Evolutionary conservation across 495 filamentous ascomycete genomes (phyloP).

Genomic region (Neurospora hispaniola): DNA sequence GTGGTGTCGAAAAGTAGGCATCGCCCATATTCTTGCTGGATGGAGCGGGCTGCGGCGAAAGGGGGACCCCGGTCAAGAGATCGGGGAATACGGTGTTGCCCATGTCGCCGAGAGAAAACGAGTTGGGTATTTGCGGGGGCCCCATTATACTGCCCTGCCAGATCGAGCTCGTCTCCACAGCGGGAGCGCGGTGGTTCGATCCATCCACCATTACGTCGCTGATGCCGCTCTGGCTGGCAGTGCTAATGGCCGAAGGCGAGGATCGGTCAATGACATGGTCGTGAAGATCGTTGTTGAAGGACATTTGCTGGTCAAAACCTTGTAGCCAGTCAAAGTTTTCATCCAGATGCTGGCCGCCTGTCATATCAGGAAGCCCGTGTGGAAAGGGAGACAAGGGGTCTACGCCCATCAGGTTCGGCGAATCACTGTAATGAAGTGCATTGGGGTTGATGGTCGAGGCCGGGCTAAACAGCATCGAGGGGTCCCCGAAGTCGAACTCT

Average conservation of each 20-base stretch:
- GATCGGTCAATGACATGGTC: slow-evolving; percentile 84
- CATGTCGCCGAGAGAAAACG: slow-evolving; percentile 50
- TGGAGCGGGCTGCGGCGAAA: slow-evolving; percentile 50
- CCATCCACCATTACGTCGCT: slow-evolving; percentile 90
- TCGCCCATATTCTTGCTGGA: slow-evolving; percentile 40
- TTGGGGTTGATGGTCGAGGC: slow-evolving; percentile 83
- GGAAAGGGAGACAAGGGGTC: slow-evolving; percentile 68
- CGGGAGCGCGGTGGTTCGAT: slow-evolving; percentile 46
- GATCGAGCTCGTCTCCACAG: slow-evolving; percentile 39
- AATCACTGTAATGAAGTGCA: slow-evolving; percentile 85
- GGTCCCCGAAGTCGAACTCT: slow-evolving; percentile 55
- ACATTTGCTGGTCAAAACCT: slow-evolving; percentile 67
- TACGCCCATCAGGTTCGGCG: slow-evolving; percentile 60
- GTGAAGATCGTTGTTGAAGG: slow-evolving; percentile 50
- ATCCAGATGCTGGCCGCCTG: slow-evolving; percentile 49
- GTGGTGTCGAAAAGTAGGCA: slow-evolving; percentile 48
- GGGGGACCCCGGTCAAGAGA: slow-evolving; percentile 45
- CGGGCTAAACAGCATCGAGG: slow-evolving; percentile 58
- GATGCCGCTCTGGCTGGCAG: slow-evolving; percentile 79
- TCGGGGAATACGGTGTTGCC: slow-evolving; percentile 46
- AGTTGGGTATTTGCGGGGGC: slow-evolving; percentile 44
- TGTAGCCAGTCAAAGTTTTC: slow-evolving; percentile 80
- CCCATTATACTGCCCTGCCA: slow-evolving; percentile 62
- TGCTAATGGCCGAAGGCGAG: slow-evolving; percentile 90
- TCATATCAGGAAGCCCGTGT: slow-evolving; percentile 51